These are phyloP conservation scores for Trichomonascus vanleenenianus DNA, from an alignment of 805 yeast species.

Conservation along the genomic window DNA sequence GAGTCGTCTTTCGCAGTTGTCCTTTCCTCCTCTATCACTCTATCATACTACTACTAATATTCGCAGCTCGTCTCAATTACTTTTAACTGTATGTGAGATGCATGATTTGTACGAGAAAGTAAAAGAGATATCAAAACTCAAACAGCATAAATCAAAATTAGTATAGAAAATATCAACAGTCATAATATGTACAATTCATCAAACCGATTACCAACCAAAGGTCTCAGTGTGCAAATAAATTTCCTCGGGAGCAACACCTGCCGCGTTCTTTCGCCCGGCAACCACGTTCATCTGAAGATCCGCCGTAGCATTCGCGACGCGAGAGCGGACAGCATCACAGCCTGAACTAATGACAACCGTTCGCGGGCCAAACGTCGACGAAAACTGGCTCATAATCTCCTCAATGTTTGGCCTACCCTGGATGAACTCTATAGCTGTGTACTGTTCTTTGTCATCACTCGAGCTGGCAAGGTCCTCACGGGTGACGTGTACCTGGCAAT, in stretches of 20 bases:
- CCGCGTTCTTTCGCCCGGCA: neutral
- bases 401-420: conserved; percentile 1
- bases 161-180: too few relatives aligned
- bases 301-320: neutral
- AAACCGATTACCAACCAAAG: conserved; percentile 3
- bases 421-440: neutral
- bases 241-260: neutral
- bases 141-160: too few relatives aligned
- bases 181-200: too few relatives aligned
- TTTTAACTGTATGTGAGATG: too few relatives aligned
- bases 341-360: conserved; percentile 3
- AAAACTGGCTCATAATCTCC: neutral
- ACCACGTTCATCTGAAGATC: neutral
- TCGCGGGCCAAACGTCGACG: neutral
- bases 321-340: neutral
- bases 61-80: too few relatives aligned
- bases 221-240: conserved; percentile 4
- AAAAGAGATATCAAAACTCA: too few relatives aligned
- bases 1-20: too few relatives aligned
- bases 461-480: neutral
- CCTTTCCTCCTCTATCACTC: too few relatives aligned
- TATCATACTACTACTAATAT: too few relatives aligned
- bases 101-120: too few relatives aligned
- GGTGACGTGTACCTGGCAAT: conserved; percentile 3
- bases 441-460: neutral